Conservation (phyloP, 2,329 filamentous ascomycete genomes). For the Dothideomycetes sp. region DNA sequence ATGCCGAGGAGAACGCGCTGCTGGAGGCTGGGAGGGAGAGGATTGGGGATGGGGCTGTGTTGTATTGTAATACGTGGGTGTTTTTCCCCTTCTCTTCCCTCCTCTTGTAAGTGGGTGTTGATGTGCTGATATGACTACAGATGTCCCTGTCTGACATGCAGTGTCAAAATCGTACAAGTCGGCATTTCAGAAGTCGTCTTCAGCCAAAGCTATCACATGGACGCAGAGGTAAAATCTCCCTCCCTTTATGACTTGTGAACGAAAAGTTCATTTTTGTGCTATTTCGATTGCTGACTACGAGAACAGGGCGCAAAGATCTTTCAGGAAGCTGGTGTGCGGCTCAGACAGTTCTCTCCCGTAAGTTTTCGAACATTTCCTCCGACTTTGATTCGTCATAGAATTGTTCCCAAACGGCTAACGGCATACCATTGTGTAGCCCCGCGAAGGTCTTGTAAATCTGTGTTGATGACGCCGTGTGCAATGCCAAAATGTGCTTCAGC, state of each 20-base stretch:
- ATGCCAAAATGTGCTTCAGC: neutral
- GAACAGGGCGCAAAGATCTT: conserved; percentile 65
- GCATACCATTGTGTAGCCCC: conserved; percentile 12
- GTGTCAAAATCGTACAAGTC: conserved; percentile 96
- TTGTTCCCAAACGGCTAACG: neutral
- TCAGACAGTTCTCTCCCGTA: conserved; percentile 82
- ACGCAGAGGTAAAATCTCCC: conserved; percentile 55
- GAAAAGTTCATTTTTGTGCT: neutral
- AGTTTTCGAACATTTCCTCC: too few relatives aligned
- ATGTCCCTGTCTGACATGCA: conserved; percentile 93
- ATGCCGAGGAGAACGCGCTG: conserved; percentile 94
- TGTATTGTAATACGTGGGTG: conserved; percentile 75
- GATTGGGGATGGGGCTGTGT: conserved; percentile 66
- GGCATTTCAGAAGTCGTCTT: conserved; percentile 95
- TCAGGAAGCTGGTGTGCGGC: conserved; percentile 65
- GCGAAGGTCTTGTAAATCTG: conserved; percentile 22
- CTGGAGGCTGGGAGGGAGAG: conserved; percentile 88
- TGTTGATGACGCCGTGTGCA: conserved; percentile 1
- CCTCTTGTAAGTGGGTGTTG: conserved; percentile 61
- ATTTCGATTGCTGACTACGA: conserved; percentile 10
- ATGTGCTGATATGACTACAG: conserved; percentile 70
- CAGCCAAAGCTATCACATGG: conserved; percentile 89
- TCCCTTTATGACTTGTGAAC: neutral
- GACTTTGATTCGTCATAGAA: neutral
- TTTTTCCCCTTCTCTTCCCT: too few relatives aligned